Percentiles rank a stretch among this genome's conserved stretches.
phyloP scores from a whole-genome alignment of 2,329 filamentous ascomycete species.

The Trichoderma sp. region DNA sequence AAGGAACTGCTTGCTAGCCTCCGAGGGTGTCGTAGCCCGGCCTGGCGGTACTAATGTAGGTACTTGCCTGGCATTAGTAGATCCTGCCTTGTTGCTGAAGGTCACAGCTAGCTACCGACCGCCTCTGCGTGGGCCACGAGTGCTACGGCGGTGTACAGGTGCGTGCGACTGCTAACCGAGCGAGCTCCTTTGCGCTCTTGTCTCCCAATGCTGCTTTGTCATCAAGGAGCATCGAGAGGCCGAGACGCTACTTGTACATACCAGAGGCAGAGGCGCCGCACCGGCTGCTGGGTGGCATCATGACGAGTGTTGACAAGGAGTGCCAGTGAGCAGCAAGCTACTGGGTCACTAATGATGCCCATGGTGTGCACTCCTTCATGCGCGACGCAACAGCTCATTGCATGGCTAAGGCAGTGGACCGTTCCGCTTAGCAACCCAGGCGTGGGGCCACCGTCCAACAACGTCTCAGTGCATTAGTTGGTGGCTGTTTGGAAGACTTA shows the following conservation, averaged over 20 bases:
- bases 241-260: not conserved
- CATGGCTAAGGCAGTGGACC: constrained; percentile 20
- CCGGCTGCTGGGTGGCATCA: not conserved
- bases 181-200: not conserved
- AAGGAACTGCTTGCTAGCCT: not conserved
- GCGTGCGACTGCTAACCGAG: not conserved
- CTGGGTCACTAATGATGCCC: not conserved
- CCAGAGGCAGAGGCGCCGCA: not conserved
- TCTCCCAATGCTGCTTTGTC: not conserved
- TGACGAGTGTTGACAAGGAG: not conserved
- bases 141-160: not conserved
- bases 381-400: constrained; percentile 10
- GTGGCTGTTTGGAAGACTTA: not conserved
- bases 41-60: not conserved
- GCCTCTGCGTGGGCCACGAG: not conserved
- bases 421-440: constrained; percentile 8
- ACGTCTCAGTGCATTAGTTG: not conserved
- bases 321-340: not conserved
- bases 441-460: not conserved
- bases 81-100: not conserved
- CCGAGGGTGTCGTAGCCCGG: not conserved
- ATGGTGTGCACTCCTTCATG: constrained; percentile 25
- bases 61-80: not conserved
- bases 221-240: not conserved
- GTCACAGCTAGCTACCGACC: not conserved